A percentile compares a stretch with the other conserved stretches of the same genome.
Evolutionary conservation across 2,329 filamentous ascomycete genomes (phyloP).

Genomic region (Leptographium flavum): DNA sequence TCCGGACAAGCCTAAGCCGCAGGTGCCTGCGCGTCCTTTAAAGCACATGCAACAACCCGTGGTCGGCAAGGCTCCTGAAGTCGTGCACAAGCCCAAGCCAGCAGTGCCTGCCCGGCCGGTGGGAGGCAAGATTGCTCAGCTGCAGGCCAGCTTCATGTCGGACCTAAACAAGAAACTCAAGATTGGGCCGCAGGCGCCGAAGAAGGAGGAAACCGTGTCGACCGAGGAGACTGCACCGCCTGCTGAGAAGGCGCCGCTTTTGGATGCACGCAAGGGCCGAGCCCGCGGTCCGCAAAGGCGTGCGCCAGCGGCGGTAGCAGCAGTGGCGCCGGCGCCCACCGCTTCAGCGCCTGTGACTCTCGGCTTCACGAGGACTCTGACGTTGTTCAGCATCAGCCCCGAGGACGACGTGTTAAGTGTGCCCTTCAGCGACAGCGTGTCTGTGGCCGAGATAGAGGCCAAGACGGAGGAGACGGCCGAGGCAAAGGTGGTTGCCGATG

Average conservation of each 20-base stretch:
- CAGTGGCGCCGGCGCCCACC: slow-evolving; percentile 16
- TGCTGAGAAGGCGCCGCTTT: slow-evolving; percentile 62
- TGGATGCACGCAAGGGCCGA: slow-evolving; percentile 79
- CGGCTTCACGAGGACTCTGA: slow-evolving; percentile 31
- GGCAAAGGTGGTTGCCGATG: neutral
- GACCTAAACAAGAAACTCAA: slow-evolving; percentile 84
- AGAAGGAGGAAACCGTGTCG: slow-evolving; percentile 48
- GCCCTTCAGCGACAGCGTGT: neutral
- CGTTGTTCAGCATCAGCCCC: slow-evolving; percentile 37
- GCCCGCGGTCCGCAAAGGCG: slow-evolving; percentile 67
- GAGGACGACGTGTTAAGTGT: slow-evolving; percentile 32
- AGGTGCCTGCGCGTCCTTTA: slow-evolving; percentile 44
- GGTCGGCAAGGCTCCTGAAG: slow-evolving; percentile 25
- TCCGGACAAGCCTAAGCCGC: slow-evolving; percentile 42
- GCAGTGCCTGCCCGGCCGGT: slow-evolving; percentile 63
- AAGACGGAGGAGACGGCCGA: neutral
- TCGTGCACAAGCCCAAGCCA: slow-evolving; percentile 59
- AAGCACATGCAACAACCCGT: slow-evolving; percentile 27
- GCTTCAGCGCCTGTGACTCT: slow-evolving; percentile 22
- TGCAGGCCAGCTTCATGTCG: slow-evolving; percentile 85
- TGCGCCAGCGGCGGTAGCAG: slow-evolving; percentile 19
- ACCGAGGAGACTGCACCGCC: slow-evolving; percentile 41
- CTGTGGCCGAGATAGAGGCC: neutral
- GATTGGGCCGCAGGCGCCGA: slow-evolving; percentile 65
- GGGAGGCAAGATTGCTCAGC: slow-evolving; percentile 75